Conservation (phyloP, 352 stramenopile genomes). For the Phytophthora agathidicida region DNA sequence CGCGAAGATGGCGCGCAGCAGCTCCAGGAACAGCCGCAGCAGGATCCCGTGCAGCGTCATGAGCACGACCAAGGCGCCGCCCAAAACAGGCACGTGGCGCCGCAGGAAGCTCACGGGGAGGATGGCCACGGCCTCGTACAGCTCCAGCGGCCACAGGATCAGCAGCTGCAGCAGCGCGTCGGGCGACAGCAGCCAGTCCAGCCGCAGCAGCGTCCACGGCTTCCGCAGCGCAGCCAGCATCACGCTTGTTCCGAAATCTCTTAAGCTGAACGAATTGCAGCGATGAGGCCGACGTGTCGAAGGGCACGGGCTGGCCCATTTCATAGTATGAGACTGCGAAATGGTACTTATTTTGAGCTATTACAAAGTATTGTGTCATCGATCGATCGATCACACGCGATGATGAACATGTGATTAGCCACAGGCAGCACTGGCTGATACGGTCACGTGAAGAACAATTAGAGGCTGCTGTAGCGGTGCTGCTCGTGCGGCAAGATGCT, state of each 20-base stretch:
- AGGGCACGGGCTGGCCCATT: background rate
- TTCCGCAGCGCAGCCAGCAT: conserved; percentile 23
- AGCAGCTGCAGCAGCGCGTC: conserved; percentile 57
- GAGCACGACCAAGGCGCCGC: conserved; percentile 76
- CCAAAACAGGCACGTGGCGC: conserved; percentile 73
- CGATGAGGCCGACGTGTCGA: conserved; percentile 23
- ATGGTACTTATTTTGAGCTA: too few relatives aligned
- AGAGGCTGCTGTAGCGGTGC: conserved; percentile 83
- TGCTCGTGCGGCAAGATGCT: conserved; percentile 65
- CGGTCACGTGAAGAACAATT: conserved; percentile 15
- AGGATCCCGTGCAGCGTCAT: conserved; percentile 81
- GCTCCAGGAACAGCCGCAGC: conserved; percentile 67
- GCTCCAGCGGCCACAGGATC: conserved; percentile 69
- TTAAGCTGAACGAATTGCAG: too few relatives aligned
- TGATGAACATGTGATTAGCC: too few relatives aligned
- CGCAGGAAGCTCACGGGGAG: conserved; percentile 76
- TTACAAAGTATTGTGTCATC: background rate
- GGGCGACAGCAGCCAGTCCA: conserved; percentile 47
- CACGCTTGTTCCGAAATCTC: background rate
- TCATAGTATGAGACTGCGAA: too few relatives aligned
- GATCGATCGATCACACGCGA: too few relatives aligned
- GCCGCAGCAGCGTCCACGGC: conserved; percentile 29
- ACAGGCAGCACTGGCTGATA: background rate
- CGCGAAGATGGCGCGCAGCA: conserved; percentile 68
- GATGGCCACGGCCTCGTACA: conserved; percentile 81